Percentiles rank a stretch among this genome's conserved stretches.
These are phyloP conservation scores for Dioscorea cayenensis DNA, from an alignment of 116 monocot species.

Conservation along the genomic window DNA sequence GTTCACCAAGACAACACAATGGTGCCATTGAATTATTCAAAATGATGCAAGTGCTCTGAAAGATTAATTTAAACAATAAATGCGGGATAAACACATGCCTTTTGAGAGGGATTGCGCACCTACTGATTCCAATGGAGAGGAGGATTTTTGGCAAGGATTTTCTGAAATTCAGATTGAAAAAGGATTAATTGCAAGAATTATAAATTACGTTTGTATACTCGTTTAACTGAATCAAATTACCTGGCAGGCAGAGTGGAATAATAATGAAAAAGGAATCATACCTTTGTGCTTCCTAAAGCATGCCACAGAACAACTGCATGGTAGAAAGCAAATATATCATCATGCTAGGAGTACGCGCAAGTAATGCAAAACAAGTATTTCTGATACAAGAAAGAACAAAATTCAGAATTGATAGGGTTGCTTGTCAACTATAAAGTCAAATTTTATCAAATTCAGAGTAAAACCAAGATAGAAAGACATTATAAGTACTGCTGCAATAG, in stretches of 20 bases:
- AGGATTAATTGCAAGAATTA: too few relatives aligned
- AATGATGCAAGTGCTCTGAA: neutral
- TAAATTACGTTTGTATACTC: too few relatives aligned
- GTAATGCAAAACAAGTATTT: too few relatives aligned
- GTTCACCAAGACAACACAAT: neutral
- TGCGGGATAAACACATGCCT: neutral
- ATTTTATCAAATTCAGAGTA: too few relatives aligned
- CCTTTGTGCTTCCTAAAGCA: conserved; percentile 92
- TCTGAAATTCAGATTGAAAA: neutral
- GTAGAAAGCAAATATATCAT: neutral
- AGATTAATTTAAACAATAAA: neutral
- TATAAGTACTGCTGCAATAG: too few relatives aligned
- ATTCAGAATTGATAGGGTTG: too few relatives aligned
- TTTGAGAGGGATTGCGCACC: neutral
- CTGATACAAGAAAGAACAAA: too few relatives aligned
- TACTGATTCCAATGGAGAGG: neutral
- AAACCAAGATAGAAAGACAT: too few relatives aligned
- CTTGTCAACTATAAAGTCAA: too few relatives aligned
- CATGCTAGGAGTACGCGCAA: neutral
- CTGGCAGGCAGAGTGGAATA: neutral
- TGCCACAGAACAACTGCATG: conserved; percentile 64
- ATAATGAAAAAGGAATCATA: conserved; percentile 7
- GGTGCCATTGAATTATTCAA: neutral
- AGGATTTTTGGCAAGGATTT: conserved; percentile 5
- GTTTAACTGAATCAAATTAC: too few relatives aligned